These are phyloP conservation scores for Periconia sp. DNA, from an alignment of 2,329 filamentous ascomycete species.

Conservation along the genomic window DNA sequence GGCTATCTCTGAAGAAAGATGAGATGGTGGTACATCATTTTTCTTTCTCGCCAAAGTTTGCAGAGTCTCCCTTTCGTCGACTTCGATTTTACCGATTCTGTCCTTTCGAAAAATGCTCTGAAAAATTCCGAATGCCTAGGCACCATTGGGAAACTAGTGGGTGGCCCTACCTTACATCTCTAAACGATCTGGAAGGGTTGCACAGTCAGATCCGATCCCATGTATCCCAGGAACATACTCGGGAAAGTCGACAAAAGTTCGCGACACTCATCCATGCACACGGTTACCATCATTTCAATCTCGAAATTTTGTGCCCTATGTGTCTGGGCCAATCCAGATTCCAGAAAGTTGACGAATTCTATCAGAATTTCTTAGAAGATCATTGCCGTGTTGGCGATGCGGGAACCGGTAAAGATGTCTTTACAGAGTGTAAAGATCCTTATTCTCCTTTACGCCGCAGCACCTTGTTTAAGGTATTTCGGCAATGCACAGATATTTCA, in stretches of 20 bases:
- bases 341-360: conserved; percentile 1
- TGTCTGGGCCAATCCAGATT: conserved; percentile 6
- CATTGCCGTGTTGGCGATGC: conserved; percentile 2
- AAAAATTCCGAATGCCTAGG: not conserved
- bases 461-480: too few species aligned
- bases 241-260: conserved; percentile 3
- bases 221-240: conserved; percentile 7
- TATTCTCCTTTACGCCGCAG: too few species aligned
- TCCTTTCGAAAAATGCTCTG: not conserved
- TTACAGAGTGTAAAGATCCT: too few species aligned
- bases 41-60: not conserved
- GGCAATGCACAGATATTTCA: not conserved
- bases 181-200: too few species aligned
- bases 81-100: not conserved
- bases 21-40: conserved; percentile 3
- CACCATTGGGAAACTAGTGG: too few species aligned
- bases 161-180: too few species aligned
- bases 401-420: too few species aligned
- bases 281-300: conserved; percentile 9
- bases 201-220: conserved; percentile 8
- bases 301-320: conserved; percentile 8
- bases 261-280: not conserved
- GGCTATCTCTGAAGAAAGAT: not conserved
- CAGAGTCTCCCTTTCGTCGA: not conserved
- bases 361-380: conserved; percentile 2